Evolutionary conservation across 2,329 filamentous ascomycete species (phyloP), one percentile per base, ranked within the genome.

Genomic region (Colletotrichum sp.): DNA sequence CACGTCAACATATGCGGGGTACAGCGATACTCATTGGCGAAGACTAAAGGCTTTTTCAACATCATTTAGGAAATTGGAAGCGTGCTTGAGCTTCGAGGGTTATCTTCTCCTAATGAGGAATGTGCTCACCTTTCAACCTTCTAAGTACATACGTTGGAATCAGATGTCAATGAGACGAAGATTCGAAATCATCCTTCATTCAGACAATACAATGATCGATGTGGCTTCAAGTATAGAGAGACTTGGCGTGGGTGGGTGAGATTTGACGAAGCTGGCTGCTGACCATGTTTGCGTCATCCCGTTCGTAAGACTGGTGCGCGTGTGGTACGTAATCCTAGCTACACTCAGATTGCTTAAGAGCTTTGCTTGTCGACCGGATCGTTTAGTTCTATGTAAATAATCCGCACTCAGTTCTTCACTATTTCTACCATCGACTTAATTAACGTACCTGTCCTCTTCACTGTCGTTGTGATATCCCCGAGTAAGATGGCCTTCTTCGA

Each of bases 401-500:
- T 52, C n/a, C 12, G n/a, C 12, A 7, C 10, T 13, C 10, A 2
- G 6, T 52, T 52, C n/a, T 21, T 13, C 44, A 52, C 6, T 21
- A 21, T 21, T 4, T 6, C 10, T 52, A 21, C n/a, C 4, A 49
- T 52, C 44, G n/a, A 52, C n/a, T 21, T 5, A 7, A 52, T 21
- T 4, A 52, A 52, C 10, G n/a, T 21, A 24, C 12, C n/a, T 13
- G 10, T 52, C 10, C n/a, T 52, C n/a, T 52, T 21, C 44, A 52
- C 12, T 52, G 3, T 21, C 12, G 44, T 52, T 7, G n/a, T 7
- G 6, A 12, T 7, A 59, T 59, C 62, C 36, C 16, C 62, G n/a
- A 28, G 28, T 34, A 30, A 62, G 18, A 73, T 73, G 71, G 13
- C 71, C 8, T 60, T 66, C 12, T 67, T 72, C 8, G 69, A 75